Evolutionary conservation across 768 basidiomycete species (phyloP), one percentile per base, ranked within the genome.

Genomic region (Dacryopinax primogenitus): DNA sequence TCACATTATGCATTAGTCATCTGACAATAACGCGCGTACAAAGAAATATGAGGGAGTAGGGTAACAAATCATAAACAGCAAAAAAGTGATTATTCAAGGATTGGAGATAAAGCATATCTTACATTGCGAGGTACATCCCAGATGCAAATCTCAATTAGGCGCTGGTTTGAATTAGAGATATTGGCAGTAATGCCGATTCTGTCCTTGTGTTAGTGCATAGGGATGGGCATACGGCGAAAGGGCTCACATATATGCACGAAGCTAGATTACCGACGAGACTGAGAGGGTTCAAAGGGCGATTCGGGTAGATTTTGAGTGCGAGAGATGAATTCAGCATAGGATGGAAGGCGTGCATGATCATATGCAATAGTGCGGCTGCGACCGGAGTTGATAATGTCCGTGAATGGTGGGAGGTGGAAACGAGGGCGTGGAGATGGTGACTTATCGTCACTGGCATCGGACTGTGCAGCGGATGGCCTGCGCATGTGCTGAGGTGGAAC

Each of bases 1-100:
- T 58, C 30, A 21, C 15, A 58, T 13, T 6, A 9, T 58, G 51
- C 21, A 58, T 58, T 58, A 28, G 51, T 58, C 51, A 58, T 58
- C 51, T 39, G n/a, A 39, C 37, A 39, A 39, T 39, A 39, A n/a
- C n/a, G n/a, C n/a, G n/a, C 37, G 37, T 58, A 58, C 51, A 58
- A 15, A 3, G 51, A 28, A 58, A 30, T 11, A 58, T 13, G 26
- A 11, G 3, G 11, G n/a, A 58, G 3, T 28, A 58, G 45, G 45
- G 11, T 39, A n/a, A n/a, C n/a, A n/a, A n/a, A n/a, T n/a, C n/a
- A n/a, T n/a, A n/a, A n/a, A n/a, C n/a, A 39, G 12, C 11, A 39
- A n/a, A 39, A 39, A 39, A 39, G 37, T 11, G 11, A 39, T 39
- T 39, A 39, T 11, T 39, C 37, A n/a, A 39, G 37, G 37, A n/a